Percentiles rank a stretch among this genome's conserved stretches.
Evolutionary conservation across 768 basidiomycete genomes (phyloP).

Genomic region (Tulasnella calospora): DNA sequence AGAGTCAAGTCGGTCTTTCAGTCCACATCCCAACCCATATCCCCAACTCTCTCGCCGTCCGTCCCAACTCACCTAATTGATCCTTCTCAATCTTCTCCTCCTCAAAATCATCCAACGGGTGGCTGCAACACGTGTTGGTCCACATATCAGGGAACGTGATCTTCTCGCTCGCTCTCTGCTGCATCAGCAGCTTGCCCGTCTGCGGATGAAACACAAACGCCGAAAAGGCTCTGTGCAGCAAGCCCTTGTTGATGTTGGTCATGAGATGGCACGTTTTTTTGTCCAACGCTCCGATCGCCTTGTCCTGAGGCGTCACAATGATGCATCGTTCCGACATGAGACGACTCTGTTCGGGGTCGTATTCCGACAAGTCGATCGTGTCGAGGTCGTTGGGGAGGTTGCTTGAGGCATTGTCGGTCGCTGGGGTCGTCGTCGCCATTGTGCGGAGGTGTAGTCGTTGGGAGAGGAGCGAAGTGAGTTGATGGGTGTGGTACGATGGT

Average conservation of each 20-base stretch:
- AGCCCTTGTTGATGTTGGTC: slow-evolving; percentile 90
- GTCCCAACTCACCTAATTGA: slow-evolving; percentile 44
- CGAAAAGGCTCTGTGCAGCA: slow-evolving; percentile 96
- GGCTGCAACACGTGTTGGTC: slow-evolving; percentile 99
- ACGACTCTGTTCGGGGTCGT: slow-evolving; percentile 88
- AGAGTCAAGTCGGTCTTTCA: not conserved
- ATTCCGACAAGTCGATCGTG: slow-evolving; percentile 69
- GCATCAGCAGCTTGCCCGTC: slow-evolving; percentile 88
- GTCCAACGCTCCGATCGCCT: slow-evolving; percentile 76
- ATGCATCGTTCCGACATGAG: slow-evolving; percentile 97
- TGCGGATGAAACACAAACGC: slow-evolving; percentile 93
- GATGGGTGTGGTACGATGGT: not conserved
- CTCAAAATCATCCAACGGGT: slow-evolving; percentile 89
- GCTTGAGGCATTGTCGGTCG: too few relatives aligned
- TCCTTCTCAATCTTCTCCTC: slow-evolving; percentile 70
- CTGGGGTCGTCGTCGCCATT: not conserved
- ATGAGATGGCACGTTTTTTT: slow-evolving; percentile 99
- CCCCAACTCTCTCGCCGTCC: too few relatives aligned
- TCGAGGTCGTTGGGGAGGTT: slow-evolving; percentile 47
- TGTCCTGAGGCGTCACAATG: slow-evolving; percentile 83
- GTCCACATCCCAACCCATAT: not conserved
- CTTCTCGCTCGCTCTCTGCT: slow-evolving; percentile 95
- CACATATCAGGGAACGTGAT: slow-evolving; percentile 99
- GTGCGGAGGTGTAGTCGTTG: not conserved
- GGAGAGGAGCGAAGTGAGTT: not conserved